Evolutionary conservation across 495 filamentous ascomycete genomes (phyloP).

Genomic region (Terfezia claveryi): DNA sequence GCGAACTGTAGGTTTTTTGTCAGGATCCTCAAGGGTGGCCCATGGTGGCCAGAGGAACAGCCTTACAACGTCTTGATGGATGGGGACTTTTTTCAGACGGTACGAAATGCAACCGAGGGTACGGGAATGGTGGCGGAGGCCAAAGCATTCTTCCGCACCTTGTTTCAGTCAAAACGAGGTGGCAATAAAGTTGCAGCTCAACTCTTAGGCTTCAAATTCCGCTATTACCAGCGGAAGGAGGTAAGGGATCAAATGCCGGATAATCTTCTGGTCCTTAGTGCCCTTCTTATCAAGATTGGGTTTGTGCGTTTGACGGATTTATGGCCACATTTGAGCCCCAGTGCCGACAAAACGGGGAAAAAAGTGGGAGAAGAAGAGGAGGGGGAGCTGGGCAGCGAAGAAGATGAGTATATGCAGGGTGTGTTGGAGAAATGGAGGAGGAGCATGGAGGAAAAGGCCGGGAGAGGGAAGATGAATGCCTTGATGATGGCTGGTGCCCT

Average conservation of each 20-base stretch:
- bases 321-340: conserved; percentile 76
- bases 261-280: conserved; percentile 75
- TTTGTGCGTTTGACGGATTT: conserved; percentile 90
- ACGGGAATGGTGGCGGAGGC: conserved; percentile 19
- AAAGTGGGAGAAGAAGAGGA: neutral
- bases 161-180: conserved; percentile 4
- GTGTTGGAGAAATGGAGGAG: conserved; percentile 42
- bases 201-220: conserved; percentile 89
- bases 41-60: conserved; percentile 68
- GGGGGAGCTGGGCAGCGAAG: conserved; percentile 1
- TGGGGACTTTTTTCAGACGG: conserved; percentile 55
- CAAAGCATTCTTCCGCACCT: conserved; percentile 58
- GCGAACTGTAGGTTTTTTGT: conserved; percentile 80
- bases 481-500: conserved; percentile 72
- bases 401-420: conserved; percentile 56
- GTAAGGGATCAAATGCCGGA: conserved; percentile 50
- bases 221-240: conserved; percentile 61
- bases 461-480: conserved; percentile 52
- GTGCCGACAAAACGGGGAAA: neutral
- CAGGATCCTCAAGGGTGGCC: conserved; percentile 70
- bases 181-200: conserved; percentile 86
- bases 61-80: conserved; percentile 24
- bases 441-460: conserved; percentile 62
- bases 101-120: conserved; percentile 36
- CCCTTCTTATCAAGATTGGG: conserved; percentile 85